Evolutionary conservation across 441 rosid species (phyloP).

Genomic region (Pelargonium australe): DNA sequence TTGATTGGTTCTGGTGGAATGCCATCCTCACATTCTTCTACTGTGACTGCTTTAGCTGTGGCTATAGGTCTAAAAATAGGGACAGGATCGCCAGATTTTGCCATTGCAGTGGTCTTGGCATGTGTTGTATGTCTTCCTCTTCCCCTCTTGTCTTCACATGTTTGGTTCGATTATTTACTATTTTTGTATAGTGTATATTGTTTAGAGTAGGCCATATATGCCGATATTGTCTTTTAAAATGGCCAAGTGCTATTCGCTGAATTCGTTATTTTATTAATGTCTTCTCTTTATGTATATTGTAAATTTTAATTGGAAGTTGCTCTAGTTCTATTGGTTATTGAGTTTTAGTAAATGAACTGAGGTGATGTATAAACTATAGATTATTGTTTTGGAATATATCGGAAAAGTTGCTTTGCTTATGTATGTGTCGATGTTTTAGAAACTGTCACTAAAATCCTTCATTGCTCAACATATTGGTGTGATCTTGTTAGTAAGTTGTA

Average conservation of each 20-base stretch:
- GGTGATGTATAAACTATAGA: neutral
- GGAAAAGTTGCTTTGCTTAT: neutral
- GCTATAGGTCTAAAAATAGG: slow-evolving; percentile 83
- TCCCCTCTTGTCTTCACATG: neutral
- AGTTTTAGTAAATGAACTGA: neutral
- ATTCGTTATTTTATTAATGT: too few relatives aligned
- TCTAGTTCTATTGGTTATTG: neutral
- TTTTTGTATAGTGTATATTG: neutral
- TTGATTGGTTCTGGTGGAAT: slow-evolving; percentile 89
- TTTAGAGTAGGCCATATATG: neutral
- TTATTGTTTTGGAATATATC: neutral
- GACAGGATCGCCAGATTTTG: slow-evolving; percentile 64
- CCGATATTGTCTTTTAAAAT: neutral
- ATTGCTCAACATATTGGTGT: neutral
- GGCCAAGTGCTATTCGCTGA: neutral
- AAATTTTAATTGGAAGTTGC: neutral
- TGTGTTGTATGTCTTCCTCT: slow-evolving; percentile 57
- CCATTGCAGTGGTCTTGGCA: slow-evolving; percentile 73
- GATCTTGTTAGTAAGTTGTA: neutral
- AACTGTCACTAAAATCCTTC: neutral
- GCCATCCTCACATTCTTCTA: slow-evolving; percentile 97
- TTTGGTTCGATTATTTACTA: neutral
- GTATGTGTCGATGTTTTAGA: neutral
- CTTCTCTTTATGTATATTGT: too few relatives aligned
- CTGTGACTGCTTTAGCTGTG: slow-evolving; percentile 78